Base-by-base conservation (phyloP, 176 grass and related monocot species). In the Cenchrus purpureus region DNA sequence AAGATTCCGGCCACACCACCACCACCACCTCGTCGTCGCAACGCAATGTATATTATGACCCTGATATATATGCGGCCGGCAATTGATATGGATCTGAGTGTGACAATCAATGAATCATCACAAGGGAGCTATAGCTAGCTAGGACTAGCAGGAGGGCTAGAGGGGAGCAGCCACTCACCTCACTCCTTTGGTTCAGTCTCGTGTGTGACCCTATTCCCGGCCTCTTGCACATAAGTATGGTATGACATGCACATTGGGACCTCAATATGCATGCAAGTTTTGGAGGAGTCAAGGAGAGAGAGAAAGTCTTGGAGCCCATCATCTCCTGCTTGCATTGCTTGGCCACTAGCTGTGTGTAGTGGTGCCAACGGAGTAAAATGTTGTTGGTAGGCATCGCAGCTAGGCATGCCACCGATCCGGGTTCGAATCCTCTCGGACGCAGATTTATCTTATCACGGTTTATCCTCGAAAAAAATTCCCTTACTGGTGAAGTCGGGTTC, bases 1-100 rank as follows among this genome's bases (percentile, higher is more conserved):
- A 87, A 91, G 85, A 91, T 91, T 87, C 89, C 76, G 45, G 74
- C 62, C 81, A 76, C 42, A 68, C 69, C 81, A 76, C 42, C 66
- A 68, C 75, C 31, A 32, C 3, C 37, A 40, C 37, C 37, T 61
- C 16, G 49, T 32, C 71, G 71, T 74, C 71, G 44, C 82, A 66
- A 60, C 10, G n/a, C 5, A 31, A 44, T 19, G 9, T 12, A 25
- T 64, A 40, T 40, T 3, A 40, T 4, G 37, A 4, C 37, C 37
- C 37, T 40, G 37, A 40, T 40, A 40, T 40, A 40, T 40, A 40
- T 40, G 37, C 37, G 37, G 37, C 37, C 37, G 37, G 37, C 37
- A 90, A 90, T 90, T 90, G 54, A 87, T 87, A 84, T 87, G 85
- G 89, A 87, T 76, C 89, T 80, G 89, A 64, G 71, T 52, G 37